Conservation (phyloP, 345 rosid species). For the Citropsis articulata region DNA sequence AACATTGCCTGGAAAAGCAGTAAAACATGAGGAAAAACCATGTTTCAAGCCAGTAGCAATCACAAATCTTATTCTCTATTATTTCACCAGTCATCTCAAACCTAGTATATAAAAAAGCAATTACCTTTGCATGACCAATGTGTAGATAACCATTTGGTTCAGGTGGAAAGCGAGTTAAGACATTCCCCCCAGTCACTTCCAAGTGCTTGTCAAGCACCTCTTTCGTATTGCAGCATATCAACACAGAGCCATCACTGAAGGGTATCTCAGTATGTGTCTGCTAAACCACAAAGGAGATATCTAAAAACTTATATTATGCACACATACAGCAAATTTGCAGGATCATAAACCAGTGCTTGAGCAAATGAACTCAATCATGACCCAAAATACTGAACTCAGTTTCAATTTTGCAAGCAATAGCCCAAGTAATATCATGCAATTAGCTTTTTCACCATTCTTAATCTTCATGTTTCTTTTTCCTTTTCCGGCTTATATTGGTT, state of each 20-base stretch:
- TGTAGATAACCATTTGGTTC: conserved; percentile 99
- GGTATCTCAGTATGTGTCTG: conserved; percentile 89
- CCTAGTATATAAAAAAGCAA: background rate
- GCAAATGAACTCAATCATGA: background rate
- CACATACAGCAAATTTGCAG: background rate
- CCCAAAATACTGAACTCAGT: background rate
- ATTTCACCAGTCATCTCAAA: background rate
- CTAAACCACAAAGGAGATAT: conserved; percentile 12
- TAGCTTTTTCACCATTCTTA: background rate
- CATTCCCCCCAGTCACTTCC: conserved; percentile 69
- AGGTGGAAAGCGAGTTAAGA: conserved; percentile 87
- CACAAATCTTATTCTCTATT: background rate
- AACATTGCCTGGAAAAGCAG: conserved; percentile 77
- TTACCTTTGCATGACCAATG: conserved; percentile 99
- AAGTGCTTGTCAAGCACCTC: conserved; percentile 84
- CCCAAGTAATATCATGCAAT: background rate
- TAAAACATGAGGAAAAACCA: conserved; percentile 1
- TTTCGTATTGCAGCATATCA: conserved; percentile 78
- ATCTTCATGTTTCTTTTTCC: background rate
- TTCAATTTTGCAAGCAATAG: background rate
- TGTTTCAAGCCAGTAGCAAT: background rate
- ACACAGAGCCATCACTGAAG: conserved; percentile 70
- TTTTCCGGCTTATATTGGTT: background rate
- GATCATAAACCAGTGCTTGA: background rate
- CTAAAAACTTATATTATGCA: background rate